Base-by-base conservation (phyloP, 345 rosid genomes). In the Eucalyptus tenuipes region DNA sequence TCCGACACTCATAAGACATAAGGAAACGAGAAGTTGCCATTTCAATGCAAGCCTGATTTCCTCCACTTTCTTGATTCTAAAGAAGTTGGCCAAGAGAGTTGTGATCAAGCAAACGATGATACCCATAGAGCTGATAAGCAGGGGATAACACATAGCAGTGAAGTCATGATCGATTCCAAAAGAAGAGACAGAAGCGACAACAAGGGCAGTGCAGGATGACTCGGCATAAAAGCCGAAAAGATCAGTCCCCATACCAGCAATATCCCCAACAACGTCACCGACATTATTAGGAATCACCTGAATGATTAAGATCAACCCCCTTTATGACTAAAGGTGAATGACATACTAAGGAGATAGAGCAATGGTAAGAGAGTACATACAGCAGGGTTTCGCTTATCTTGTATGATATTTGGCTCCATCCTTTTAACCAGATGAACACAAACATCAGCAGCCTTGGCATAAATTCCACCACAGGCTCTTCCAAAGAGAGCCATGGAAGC, bases 151-250 rank as follows among this genome's bases (percentile, higher is more conserved):
- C 49, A 48, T 48, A 10, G 49, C 49, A 48, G 49, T 48, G 85
- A 87, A 87, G 53, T 87, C 85, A n/a, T 87, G 88, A 20, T 68
- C n/a, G 88, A 87, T 87, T 47, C 88, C 88, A 12, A 87, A 87
- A 16, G 88, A 87, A 66, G 88, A 87, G 85, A 87, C 66, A 85
- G 88, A 87, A 68, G 88, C 88, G n/a, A 87, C 85, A n/a, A 87
- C 88, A 87, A 87, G 88, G 6, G 88, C 85, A 45, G 88, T 85
- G 68, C 88, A 64, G 44, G 82, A 87, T 42, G 88, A 44, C 64
- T 64, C 88, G 29, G 49, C 49, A 13, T 48, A 13, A 48, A 9
- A 48, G 49, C 49, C 49, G 8, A 48, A 48, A 48, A 48, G 49
- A 48, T 48, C 49, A 48, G 49, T 10, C 49, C 49, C 49, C 49